phyloP scores from a whole-genome alignment of 306 rosid genomes.

The Cicer yamashitae region DNA sequence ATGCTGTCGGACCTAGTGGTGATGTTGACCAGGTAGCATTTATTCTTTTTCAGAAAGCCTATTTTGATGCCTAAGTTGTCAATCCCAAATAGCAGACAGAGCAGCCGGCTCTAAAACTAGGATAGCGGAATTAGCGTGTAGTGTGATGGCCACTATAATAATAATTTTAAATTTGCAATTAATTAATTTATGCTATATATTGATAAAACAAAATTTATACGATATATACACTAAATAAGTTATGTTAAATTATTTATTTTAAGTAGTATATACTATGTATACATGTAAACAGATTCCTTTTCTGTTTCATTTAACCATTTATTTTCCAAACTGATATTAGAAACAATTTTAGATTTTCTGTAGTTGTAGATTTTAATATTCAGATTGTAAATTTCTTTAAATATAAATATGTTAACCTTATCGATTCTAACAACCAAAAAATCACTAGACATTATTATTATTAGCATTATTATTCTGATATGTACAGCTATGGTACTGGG shows the following conservation, averaged over 20 bases:
- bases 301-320: too few species aligned
- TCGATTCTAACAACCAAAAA: too few species aligned
- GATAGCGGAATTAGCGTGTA: background rate
- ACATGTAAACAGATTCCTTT: too few species aligned
- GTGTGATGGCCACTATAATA: background rate
- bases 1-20: slow-evolving; percentile 79
- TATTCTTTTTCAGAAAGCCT: slow-evolving; percentile 29
- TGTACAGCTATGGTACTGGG: too few species aligned
- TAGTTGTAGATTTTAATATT: too few species aligned
- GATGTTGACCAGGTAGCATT: slow-evolving; percentile 72
- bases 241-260: background rate
- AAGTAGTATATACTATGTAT: background rate
- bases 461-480: too few species aligned
- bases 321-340: too few species aligned
- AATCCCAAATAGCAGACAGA: background rate
- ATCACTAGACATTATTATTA: too few species aligned
- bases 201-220: background rate
- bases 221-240: background rate
- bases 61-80: background rate
- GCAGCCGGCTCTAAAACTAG: slow-evolving; percentile 1
- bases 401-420: too few species aligned
- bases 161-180: background rate
- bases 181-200: background rate
- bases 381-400: too few species aligned
- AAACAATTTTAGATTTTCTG: too few species aligned